A percentile compares a stretch with the other conserved stretches of the same genome.
phyloP scores from a whole-genome alignment of 345 rosid genomes.

The Atalantia buxifolia region DNA sequence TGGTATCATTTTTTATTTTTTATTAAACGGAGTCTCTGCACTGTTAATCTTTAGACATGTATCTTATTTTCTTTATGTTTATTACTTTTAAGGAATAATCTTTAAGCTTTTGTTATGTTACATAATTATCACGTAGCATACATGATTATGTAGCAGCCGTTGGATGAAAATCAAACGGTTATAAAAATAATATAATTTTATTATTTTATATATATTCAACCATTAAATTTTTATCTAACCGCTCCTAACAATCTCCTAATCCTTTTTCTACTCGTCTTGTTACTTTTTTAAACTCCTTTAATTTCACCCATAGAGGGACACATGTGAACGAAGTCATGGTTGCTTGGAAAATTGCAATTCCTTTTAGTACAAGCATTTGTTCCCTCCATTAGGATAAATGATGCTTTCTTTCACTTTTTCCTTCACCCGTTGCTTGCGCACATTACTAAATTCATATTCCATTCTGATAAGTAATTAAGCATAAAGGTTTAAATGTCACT shows the following conservation, averaged over 20 bases:
- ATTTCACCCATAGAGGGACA: not conserved
- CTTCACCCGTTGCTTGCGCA: not conserved
- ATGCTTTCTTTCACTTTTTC: not conserved
- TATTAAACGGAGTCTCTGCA: too few species aligned
- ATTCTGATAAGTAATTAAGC: not conserved
- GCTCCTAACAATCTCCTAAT: too few species aligned
- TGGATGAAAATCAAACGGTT: too few species aligned
- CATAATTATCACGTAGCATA: too few species aligned
- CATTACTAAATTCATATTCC: not conserved
- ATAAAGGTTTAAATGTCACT: not conserved
- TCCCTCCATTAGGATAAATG: not conserved
- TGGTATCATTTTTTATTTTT: too few species aligned
- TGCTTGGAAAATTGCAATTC: not conserved
- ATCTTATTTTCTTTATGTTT: too few species aligned
- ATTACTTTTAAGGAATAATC: not conserved
- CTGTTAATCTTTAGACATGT: too few species aligned
- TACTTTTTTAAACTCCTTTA: not conserved
- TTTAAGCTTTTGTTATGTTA: too few species aligned
- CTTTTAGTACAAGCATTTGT: not conserved
- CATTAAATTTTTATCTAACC: too few species aligned
- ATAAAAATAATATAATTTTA: too few species aligned
- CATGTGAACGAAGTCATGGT: not conserved
- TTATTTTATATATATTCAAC: too few species aligned
- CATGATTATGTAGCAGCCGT: too few species aligned
- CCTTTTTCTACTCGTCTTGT: not conserved